Percentiles rank a stretch among this genome's conserved stretches.
Conservation (phyloP, 805 yeast species). For the Wickerhamiella spandovensis region DNA sequence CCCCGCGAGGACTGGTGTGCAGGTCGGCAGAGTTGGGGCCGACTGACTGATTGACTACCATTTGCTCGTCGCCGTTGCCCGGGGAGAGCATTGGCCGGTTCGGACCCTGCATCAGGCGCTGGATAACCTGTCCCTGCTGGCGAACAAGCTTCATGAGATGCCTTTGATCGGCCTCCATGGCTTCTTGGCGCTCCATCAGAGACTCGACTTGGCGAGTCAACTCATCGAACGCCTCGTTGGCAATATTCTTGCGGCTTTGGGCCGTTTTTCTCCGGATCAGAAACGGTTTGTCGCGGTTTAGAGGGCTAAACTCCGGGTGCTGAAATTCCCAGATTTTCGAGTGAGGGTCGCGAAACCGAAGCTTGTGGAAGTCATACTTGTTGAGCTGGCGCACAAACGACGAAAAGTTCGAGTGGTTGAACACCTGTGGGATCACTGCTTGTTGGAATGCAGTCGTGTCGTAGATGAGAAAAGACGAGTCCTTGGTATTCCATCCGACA, state of each 20-base stretch:
- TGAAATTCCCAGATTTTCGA: slow-evolving; percentile 66
- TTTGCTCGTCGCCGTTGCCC: slow-evolving; percentile 8
- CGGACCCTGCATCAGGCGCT: slow-evolving; percentile 10
- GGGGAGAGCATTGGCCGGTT: slow-evolving; percentile 2
- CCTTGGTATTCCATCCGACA: slow-evolving; percentile 72
- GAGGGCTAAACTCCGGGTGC: slow-evolving; percentile 74
- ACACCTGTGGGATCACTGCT: slow-evolving; percentile 70
- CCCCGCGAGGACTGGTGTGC: slow-evolving; percentile 48
- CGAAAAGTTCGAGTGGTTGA: slow-evolving; percentile 90
- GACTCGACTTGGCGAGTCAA: slow-evolving; percentile 21
- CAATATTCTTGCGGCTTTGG: slow-evolving; percentile 7
- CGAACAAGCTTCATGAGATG: slow-evolving; percentile 8
- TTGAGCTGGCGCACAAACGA: slow-evolving; percentile 89
- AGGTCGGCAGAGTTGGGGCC: slow-evolving; percentile 38
- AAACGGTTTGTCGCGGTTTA: slow-evolving; percentile 68
- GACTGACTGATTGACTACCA: slow-evolving; percentile 45
- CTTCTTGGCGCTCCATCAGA: slow-evolving; percentile 17
- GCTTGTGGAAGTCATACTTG: slow-evolving; percentile 95
- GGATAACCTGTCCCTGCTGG: slow-evolving; percentile 16
- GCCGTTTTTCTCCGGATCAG: slow-evolving; percentile 62
- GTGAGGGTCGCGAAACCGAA: slow-evolving; percentile 38
- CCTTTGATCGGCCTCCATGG: slow-evolving; percentile 10
- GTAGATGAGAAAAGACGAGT: slow-evolving; percentile 76
- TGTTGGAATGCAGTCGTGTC: slow-evolving; percentile 31
- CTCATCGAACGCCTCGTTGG: slow-evolving; percentile 13